Conservation (phyloP, 2,329 filamentous ascomycete genomes). For the Plenodomus biglobosus region DNA sequence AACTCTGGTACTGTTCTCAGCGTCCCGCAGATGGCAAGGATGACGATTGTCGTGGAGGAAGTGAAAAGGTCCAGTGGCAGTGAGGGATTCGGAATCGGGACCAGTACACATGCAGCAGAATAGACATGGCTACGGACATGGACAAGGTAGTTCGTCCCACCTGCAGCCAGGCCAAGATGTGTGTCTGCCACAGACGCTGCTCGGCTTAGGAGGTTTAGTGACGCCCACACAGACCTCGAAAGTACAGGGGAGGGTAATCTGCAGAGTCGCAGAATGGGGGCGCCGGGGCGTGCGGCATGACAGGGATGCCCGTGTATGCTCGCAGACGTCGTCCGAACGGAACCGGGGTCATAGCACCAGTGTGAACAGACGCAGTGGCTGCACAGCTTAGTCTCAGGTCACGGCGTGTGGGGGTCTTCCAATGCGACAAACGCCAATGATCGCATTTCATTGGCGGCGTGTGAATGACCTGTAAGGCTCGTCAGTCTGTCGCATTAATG, state of each 20-base stretch:
- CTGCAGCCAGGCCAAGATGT: slow-evolving; percentile 41
- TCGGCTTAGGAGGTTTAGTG: slow-evolving; percentile 38
- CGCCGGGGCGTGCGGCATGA: slow-evolving; percentile 28
- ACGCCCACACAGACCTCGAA: slow-evolving; percentile 25
- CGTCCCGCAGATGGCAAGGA: slow-evolving; percentile 40
- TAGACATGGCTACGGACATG: background rate
- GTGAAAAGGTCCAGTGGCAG: slow-evolving; percentile 31
- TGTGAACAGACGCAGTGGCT: slow-evolving; percentile 35
- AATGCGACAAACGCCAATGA: slow-evolving; percentile 26
- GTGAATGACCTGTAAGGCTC: slow-evolving; percentile 8
- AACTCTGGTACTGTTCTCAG: slow-evolving; percentile 25
- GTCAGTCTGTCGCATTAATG: slow-evolving; percentile 13
- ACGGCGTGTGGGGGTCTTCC: slow-evolving; percentile 34
- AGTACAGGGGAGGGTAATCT: slow-evolving; percentile 22
- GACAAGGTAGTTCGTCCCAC: slow-evolving; percentile 34
- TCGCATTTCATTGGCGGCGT: slow-evolving; percentile 28
- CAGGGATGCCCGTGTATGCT: slow-evolving; percentile 25
- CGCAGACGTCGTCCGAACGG: slow-evolving; percentile 27
- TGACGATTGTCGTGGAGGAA: slow-evolving; percentile 38
- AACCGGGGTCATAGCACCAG: slow-evolving; percentile 26
- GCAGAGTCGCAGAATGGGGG: slow-evolving; percentile 23
- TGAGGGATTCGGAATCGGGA: slow-evolving; percentile 35
- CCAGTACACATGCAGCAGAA: slow-evolving; percentile 36
- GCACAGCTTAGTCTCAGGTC: slow-evolving; percentile 35
- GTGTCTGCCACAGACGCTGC: slow-evolving; percentile 25